These are phyloP conservation scores for Chlamydomonas sphaeroides DNA, from an alignment of 139 green algal species.

Conservation along the genomic window DNA sequence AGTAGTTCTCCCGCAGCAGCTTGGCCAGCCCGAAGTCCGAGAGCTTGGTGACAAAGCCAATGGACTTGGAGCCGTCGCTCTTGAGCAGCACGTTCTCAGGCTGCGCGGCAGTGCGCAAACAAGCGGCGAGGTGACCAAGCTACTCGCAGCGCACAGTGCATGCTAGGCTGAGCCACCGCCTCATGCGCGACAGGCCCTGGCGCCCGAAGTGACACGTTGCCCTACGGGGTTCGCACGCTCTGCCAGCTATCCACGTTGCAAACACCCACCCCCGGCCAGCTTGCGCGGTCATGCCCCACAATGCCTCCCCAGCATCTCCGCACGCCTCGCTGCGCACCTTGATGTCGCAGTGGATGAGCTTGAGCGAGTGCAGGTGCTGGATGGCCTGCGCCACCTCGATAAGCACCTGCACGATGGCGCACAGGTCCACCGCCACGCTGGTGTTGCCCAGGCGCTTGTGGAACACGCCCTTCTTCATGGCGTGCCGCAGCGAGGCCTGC, in stretches of 20 bases:
- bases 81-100: constrained; percentile 69
- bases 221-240: too few species aligned
- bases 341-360: constrained; percentile 78
- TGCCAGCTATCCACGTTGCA: too few species aligned
- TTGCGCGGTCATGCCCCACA: not conserved
- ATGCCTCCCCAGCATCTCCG: not conserved
- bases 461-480: constrained; percentile 73
- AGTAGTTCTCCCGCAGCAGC: constrained; percentile 72
- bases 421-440: constrained; percentile 69
- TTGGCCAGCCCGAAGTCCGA: constrained; percentile 73
- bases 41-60: constrained; percentile 65
- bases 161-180: too few species aligned
- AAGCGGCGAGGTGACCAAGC: too few species aligned
- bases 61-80: constrained; percentile 47
- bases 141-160: too few species aligned
- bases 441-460: constrained; percentile 68
- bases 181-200: too few species aligned
- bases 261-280: too few species aligned
- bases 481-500: constrained; percentile 58
- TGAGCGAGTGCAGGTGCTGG: constrained; percentile 68
- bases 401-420: constrained; percentile 66
- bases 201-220: too few species aligned
- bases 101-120: too few species aligned
- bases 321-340: constrained; percentile 47
- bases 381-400: constrained; percentile 72